Conservation (phyloP, 1,139 yeast species). For the Yamadazyma diospyri region DNA sequence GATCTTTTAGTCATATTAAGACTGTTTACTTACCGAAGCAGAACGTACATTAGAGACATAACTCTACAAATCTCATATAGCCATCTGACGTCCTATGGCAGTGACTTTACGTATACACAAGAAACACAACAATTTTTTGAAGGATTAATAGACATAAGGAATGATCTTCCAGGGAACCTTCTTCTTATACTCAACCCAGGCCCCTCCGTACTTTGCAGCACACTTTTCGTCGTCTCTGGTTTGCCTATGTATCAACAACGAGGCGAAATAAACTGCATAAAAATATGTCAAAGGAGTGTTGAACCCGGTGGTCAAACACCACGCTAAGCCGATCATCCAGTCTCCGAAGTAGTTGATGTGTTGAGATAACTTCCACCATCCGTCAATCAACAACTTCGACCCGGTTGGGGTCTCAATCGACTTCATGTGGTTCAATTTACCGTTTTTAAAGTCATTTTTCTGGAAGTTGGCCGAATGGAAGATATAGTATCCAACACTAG, state of each 20-base stretch:
- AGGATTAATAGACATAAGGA: conserved; percentile 86
- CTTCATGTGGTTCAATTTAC: conserved; percentile 59
- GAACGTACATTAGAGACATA: too few species aligned
- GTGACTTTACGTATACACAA: too few species aligned
- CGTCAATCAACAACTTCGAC: conserved; percentile 76
- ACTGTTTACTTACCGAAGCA: too few species aligned
- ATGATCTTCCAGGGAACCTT: conserved; percentile 85
- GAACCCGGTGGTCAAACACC: conserved; percentile 91
- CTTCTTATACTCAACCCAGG: conserved; percentile 79
- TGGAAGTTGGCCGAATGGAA: conserved; percentile 83
- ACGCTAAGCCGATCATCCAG: conserved; percentile 87
- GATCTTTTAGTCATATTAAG: neutral
- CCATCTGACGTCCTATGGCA: too few species aligned
- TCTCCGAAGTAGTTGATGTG: conserved; percentile 96
- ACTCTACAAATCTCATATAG: too few species aligned
- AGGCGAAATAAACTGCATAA: conserved; percentile 79
- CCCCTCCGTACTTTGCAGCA: conserved; percentile 74
- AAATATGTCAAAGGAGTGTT: conserved; percentile 81
- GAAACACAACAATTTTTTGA: too few species aligned
- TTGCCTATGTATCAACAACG: conserved; percentile 83
- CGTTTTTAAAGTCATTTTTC: conserved; percentile 79
- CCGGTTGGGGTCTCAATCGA: conserved; percentile 74
- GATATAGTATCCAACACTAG: conserved; percentile 66
- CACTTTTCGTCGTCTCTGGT: conserved; percentile 90
- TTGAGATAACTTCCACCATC: conserved; percentile 95